Evolutionary conservation across 2,329 filamentous ascomycete species (phyloP).

Genomic region (Pestalotiopsis sp.): DNA sequence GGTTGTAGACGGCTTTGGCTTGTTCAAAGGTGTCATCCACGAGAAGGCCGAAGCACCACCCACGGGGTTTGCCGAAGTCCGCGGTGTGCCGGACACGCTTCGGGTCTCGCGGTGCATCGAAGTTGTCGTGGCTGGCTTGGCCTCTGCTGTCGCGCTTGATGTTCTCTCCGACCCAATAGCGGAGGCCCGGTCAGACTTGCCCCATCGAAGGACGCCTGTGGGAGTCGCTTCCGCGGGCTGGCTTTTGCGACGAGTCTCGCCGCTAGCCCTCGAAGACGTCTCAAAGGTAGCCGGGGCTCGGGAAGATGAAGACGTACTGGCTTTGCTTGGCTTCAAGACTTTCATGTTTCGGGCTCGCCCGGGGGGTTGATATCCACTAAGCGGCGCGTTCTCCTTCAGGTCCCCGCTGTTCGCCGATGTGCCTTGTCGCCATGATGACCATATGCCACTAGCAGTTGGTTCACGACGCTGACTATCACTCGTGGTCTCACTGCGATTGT

Average conservation of each 20-base stretch:
- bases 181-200: constrained; percentile 50
- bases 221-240: constrained; percentile 37
- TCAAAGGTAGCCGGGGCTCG: constrained; percentile 58
- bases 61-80: constrained; percentile 74
- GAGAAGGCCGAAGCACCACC: constrained; percentile 93
- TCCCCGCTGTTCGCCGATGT: constrained; percentile 52
- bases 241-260: constrained; percentile 58
- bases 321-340: constrained; percentile 79
- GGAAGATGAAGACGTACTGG: constrained; percentile 53
- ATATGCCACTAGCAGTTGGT: constrained; percentile 58
- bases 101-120: constrained; percentile 33
- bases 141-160: constrained; percentile 37
- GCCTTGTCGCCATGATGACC: constrained; percentile 72
- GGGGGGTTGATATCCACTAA: constrained; percentile 72
- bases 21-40: constrained; percentile 72
- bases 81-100: constrained; percentile 46
- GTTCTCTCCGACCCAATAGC: constrained; percentile 44
- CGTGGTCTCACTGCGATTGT: constrained; percentile 18
- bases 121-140: constrained; percentile 31
- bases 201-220: constrained; percentile 44
- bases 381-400: constrained; percentile 52
- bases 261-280: constrained; percentile 45
- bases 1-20: constrained; percentile 44
- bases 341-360: constrained; percentile 79
- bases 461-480: constrained; percentile 27